A percentile compares a stretch with the other conserved stretches of the same genome.
These are phyloP conservation scores for Beauveria varroae DNA, from an alignment of 2,329 filamentous ascomycete genomes.

Conservation along the genomic window DNA sequence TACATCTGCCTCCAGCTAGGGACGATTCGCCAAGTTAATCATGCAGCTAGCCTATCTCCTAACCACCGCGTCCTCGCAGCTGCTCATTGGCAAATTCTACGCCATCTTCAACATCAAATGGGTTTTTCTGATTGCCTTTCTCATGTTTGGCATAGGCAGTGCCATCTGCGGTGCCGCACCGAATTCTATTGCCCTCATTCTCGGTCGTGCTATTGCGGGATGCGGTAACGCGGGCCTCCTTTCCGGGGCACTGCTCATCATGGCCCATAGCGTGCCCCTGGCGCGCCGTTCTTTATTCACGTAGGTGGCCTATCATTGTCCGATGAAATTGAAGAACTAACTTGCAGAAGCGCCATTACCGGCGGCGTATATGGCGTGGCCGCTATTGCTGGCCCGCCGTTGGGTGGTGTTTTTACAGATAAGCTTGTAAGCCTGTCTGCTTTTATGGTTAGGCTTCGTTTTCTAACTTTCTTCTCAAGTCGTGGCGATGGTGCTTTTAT, in stretches of 20 bases:
- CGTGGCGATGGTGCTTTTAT: slow-evolving; percentile 26
- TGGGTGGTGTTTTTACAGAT: slow-evolving; percentile 10
- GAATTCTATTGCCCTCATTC: slow-evolving; percentile 20
- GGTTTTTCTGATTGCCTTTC: slow-evolving; percentile 20
- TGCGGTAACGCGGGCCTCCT: slow-evolving; percentile 12
- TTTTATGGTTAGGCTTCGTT: not conserved
- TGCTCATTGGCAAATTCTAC: slow-evolving; percentile 1
- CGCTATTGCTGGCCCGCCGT: slow-evolving; percentile 1
- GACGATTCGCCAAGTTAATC: not conserved
- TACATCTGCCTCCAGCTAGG: not conserved
- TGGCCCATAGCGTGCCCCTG: slow-evolving; percentile 8
- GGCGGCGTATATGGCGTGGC: not conserved
- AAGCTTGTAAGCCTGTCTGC: not conserved
- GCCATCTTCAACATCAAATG: slow-evolving; percentile 34
- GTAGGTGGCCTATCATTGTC: not conserved
- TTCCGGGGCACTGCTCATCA: slow-evolving; percentile 11
- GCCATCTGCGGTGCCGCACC: slow-evolving; percentile 32
- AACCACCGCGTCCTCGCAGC: not conserved
- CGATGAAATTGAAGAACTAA: not conserved
- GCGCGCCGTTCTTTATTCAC: not conserved
- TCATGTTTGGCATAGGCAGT: slow-evolving; percentile 19
- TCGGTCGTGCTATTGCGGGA: slow-evolving; percentile 13
- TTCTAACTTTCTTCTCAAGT: not conserved
- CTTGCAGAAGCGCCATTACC: not conserved
- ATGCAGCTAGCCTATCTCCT: not conserved